A percentile compares a stretch with the other conserved stretches of the same genome.
These are phyloP conservation scores for Leishmania gerbilli DNA, from an alignment of 208 protist genomes.

Conservation along the genomic window DNA sequence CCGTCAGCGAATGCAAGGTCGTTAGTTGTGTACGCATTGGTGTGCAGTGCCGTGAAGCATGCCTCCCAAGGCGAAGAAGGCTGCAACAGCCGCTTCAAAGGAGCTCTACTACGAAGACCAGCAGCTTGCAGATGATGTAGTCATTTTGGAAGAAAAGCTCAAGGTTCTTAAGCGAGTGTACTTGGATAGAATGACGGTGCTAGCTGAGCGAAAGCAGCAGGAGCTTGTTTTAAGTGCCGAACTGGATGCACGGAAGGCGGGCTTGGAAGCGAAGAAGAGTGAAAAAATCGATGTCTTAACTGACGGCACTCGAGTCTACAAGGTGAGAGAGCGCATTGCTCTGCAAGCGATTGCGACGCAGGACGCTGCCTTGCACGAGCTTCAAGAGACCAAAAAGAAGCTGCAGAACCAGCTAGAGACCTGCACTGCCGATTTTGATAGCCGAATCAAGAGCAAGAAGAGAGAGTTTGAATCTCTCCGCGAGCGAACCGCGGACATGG, in stretches of 20 bases:
- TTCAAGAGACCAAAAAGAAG: conserved; percentile 68
- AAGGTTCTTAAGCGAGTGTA: conserved; percentile 69
- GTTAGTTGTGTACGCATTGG: neutral
- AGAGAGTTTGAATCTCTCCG: conserved; percentile 58
- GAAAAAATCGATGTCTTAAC: conserved; percentile 84
- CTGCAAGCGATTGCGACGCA: conserved; percentile 61
- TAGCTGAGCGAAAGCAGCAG: conserved; percentile 38
- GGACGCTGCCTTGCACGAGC: conserved; percentile 48
- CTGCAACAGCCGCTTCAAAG: conserved; percentile 21
- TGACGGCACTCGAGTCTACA: conserved; percentile 87
- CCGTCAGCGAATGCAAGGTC: neutral
- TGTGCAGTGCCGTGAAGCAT: neutral
- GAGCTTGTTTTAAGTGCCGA: conserved; percentile 39
- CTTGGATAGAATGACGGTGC: conserved; percentile 47
- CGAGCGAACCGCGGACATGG: conserved; percentile 76
- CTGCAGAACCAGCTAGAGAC: conserved; percentile 56
- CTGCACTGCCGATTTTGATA: conserved; percentile 55
- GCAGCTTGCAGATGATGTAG: conserved; percentile 67
- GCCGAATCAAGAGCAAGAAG: conserved; percentile 61
- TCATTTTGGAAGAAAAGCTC: conserved; percentile 45
- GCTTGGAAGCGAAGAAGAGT: conserved; percentile 34
- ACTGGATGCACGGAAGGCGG: conserved; percentile 33
- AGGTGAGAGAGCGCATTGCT: conserved; percentile 66
- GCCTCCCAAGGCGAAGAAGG: conserved; percentile 35
- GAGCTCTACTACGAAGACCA: conserved; percentile 66